Evolutionary conservation across 2,329 filamentous ascomycete species (phyloP), one percentile per base, ranked within the genome.

Genomic region (Camptophora hylomeconis): DNA sequence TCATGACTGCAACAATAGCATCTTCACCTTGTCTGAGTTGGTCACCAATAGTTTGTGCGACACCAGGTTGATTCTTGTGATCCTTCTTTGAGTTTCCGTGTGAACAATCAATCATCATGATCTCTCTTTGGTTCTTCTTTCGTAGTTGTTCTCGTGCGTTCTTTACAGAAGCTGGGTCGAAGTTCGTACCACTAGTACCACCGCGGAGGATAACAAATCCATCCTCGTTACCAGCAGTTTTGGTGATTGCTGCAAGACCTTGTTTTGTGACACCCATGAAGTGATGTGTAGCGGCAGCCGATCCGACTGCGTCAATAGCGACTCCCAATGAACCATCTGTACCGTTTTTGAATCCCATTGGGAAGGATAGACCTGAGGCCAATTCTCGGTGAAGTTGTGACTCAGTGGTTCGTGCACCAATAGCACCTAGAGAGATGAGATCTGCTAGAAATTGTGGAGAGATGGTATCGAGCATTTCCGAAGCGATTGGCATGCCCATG

Each of bases 281-380:
- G 65, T 94, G 84, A 51, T 98, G 89, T 10, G 83, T 82, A 51
- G 92, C 82, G 53, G 72, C 75, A 28, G 92, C 87, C 10, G 89
- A 82, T 38, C 86, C 84, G 53, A 95, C 93, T 28, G 89, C 89
- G 52, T 98, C 89, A 45, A 95, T 82, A 8, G 89, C 86, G 3
- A 95, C 86, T 32, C 76, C 72, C 26, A 95, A 63, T 6, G 77
- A 79, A 28, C 89, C 89, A 53, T 98, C 89, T 17, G 89, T 98
- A 41, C 89, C 89, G 58, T 98, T 98, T 72, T 98, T 98, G 79
- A 98, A 98, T 28, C 89, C 89, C 7, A 98, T 84, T 2, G 89
- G 89, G 78, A 94, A 95, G 45, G 80, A 92, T 19, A 95, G 67
- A 50, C 89, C 89, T 30, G 80, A 89, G 13, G 89, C 87, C 39